These are phyloP conservation scores for Vitis hybrid DNA, from an alignment of 177 flowering plant genomes.

Conservation along the genomic window DNA sequence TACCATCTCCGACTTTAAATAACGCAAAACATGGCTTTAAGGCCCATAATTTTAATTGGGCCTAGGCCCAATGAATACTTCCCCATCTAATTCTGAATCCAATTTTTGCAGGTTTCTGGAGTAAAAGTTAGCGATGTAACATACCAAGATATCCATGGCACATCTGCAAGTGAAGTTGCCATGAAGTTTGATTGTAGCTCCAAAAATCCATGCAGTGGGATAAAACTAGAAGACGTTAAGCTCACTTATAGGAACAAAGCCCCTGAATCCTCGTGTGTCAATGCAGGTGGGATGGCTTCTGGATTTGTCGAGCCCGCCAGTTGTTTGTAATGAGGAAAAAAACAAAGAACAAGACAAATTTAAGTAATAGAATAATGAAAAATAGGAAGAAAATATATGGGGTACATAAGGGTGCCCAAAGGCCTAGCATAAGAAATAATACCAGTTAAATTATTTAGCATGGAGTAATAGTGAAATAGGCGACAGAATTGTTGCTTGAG, in stretches of 20 bases:
- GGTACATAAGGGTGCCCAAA: too few relatives aligned
- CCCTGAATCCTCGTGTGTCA: conserved; percentile 38
- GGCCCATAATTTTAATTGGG: background rate
- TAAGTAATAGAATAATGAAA: too few relatives aligned
- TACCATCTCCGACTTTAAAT: conserved; percentile 9
- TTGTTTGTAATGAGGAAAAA: conserved; percentile 27
- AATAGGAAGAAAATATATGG: too few relatives aligned
- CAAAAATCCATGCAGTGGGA: conserved; percentile 44
- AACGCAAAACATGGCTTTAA: too few relatives aligned
- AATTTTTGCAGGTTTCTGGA: conserved; percentile 41
- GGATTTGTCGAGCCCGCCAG: conserved; percentile 42
- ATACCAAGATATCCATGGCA: conserved; percentile 50
- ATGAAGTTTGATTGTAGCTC: conserved; percentile 54
- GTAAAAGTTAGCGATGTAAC: conserved; percentile 47
- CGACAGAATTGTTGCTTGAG: too few relatives aligned
- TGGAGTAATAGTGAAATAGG: too few relatives aligned
- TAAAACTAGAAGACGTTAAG: conserved; percentile 44
- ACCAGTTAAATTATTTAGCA: too few relatives aligned
- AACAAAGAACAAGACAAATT: too few relatives aligned
- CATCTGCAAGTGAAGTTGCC: conserved; percentile 54
- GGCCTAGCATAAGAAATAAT: too few relatives aligned
- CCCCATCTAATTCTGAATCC: too few relatives aligned
- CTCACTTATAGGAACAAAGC: conserved; percentile 40
- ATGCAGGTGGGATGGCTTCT: conserved; percentile 39
- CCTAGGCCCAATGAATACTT: too few relatives aligned